A percentile compares a stretch with the other conserved stretches of the same genome.
Conservation (phyloP, 1,139 yeast genomes). For the Torulaspora globosa region DNA sequence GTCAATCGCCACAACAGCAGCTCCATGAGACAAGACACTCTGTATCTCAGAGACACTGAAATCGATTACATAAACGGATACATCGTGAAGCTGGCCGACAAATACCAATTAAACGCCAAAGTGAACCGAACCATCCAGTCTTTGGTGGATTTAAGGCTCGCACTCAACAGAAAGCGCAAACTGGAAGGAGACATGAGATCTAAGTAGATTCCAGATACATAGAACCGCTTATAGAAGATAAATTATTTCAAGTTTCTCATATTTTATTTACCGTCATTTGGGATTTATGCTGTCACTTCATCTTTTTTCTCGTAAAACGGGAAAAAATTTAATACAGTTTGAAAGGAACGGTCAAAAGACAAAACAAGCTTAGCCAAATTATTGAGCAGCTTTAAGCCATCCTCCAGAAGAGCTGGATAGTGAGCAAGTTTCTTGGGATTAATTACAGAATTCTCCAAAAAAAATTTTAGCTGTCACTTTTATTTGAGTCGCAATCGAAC, state of each 20-base stretch:
- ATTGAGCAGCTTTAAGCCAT: background rate
- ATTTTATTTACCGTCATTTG: slow-evolving; percentile 2
- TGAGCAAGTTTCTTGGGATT: background rate
- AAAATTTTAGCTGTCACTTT: background rate
- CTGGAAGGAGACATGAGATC: slow-evolving; percentile 17
- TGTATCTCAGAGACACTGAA: slow-evolving; percentile 61
- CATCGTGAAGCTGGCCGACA: slow-evolving; percentile 48
- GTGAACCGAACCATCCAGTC: slow-evolving; percentile 36
- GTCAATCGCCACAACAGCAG: slow-evolving; percentile 60
- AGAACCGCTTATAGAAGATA: background rate
- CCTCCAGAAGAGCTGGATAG: background rate
- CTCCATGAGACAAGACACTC: slow-evolving; percentile 83
- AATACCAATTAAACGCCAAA: slow-evolving; percentile 29
- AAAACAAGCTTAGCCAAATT: slow-evolving; percentile 1
- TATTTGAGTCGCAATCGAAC: background rate
- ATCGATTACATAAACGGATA: slow-evolving; percentile 78
- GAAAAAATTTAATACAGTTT: slow-evolving; percentile 2
- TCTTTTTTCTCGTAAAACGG: background rate
- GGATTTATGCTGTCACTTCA: slow-evolving; percentile 3
- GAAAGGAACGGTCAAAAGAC: background rate
- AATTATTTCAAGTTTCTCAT: background rate
- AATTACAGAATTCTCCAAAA: background rate
- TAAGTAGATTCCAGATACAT: background rate
- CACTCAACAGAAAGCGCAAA: slow-evolving; percentile 28
- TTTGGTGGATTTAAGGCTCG: slow-evolving; percentile 37